A percentile compares a stretch with the other conserved stretches of the same genome.
These are phyloP conservation scores for Reticulascus tulasneorum DNA, from an alignment of 2,329 filamentous ascomycete genomes.

Conservation along the genomic window DNA sequence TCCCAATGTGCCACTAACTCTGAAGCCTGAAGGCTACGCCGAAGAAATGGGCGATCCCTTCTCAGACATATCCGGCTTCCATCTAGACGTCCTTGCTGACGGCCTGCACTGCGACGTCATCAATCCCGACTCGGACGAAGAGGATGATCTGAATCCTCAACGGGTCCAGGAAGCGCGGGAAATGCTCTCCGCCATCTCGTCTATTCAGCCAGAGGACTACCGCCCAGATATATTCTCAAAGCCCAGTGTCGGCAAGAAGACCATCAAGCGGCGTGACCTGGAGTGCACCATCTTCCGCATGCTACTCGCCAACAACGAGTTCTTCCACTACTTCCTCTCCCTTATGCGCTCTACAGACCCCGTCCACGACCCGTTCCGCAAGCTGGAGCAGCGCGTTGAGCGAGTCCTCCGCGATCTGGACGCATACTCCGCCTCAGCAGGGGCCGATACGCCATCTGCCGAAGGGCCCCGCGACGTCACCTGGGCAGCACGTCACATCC, in stretches of 20 bases:
- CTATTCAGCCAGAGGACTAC: slow-evolving; percentile 36
- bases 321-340: slow-evolving; percentile 50
- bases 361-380: slow-evolving; percentile 43
- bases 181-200: slow-evolving; percentile 41
- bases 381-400: slow-evolving; percentile 43
- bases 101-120: slow-evolving; percentile 46
- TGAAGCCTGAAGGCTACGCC: slow-evolving; percentile 39
- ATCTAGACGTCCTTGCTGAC: slow-evolving; percentile 48
- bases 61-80: slow-evolving; percentile 43
- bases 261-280: slow-evolving; percentile 41
- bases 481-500: slow-evolving; percentile 48
- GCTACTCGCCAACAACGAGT: slow-evolving; percentile 48
- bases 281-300: slow-evolving; percentile 50
- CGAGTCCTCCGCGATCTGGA: slow-evolving; percentile 43
- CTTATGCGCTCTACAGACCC: slow-evolving; percentile 39
- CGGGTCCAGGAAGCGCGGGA: slow-evolving; percentile 47
- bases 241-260: slow-evolving; percentile 20
- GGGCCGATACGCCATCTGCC: slow-evolving; percentile 4
- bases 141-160: slow-evolving; percentile 22
- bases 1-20: slow-evolving; percentile 31
- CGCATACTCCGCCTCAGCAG: slow-evolving; percentile 19
- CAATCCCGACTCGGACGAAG: slow-evolving; percentile 14
- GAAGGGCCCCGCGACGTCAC: slow-evolving; percentile 34
- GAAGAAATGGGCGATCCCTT: slow-evolving; percentile 46
- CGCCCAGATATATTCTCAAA: slow-evolving; percentile 42